Evolutionary conservation across 1,284 basidiomycete genomes (phyloP).

Genomic region (Leccinum huronense): DNA sequence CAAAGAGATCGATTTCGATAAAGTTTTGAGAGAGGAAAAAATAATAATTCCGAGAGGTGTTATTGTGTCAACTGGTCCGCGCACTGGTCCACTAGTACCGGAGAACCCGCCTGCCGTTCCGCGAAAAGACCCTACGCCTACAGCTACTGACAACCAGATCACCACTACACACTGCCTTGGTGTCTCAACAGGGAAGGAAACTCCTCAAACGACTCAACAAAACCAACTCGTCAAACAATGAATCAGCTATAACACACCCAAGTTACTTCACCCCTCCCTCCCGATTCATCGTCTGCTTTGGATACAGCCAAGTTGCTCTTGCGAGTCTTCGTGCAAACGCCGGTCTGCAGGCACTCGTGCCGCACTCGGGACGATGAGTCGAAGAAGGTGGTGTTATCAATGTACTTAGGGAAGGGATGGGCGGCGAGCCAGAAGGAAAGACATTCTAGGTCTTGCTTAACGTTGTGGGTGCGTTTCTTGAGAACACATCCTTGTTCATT

Average conservation of each 20-base stretch:
- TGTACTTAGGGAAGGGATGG: constrained; percentile 57
- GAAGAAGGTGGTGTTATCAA: constrained; percentile 78
- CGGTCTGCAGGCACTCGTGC: constrained; percentile 90
- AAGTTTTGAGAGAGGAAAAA: constrained; percentile 80
- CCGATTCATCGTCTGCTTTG: constrained; percentile 36
- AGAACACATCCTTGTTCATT: constrained; percentile 85
- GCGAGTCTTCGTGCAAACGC: constrained; percentile 89
- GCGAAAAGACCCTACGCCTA: constrained; percentile 45
- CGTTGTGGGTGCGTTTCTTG: constrained; percentile 77
- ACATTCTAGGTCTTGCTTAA: constrained; percentile 78
- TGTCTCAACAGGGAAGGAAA: constrained; percentile 37
- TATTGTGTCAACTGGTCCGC: constrained; percentile 70
- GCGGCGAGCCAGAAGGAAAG: constrained; percentile 61
- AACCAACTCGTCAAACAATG: constrained; percentile 83
- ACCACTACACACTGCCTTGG: constrained; percentile 22
- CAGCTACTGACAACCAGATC: constrained; percentile 36
- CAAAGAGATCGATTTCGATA: constrained; percentile 97
- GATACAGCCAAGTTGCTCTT: constrained; percentile 80
- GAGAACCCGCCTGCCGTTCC: constrained; percentile 90
- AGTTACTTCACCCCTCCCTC: constrained; percentile 82
- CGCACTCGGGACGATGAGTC: constrained; percentile 94
- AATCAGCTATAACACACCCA: constrained; percentile 94
- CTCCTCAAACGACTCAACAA: constrained; percentile 45
- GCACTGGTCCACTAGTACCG: constrained; percentile 95
- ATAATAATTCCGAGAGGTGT: constrained; percentile 68